Evolutionary conservation across 495 filamentous ascomycete genomes (phyloP), one percentile per base, ranked within the genome.

Genomic region (Penicillium waksmanii): DNA sequence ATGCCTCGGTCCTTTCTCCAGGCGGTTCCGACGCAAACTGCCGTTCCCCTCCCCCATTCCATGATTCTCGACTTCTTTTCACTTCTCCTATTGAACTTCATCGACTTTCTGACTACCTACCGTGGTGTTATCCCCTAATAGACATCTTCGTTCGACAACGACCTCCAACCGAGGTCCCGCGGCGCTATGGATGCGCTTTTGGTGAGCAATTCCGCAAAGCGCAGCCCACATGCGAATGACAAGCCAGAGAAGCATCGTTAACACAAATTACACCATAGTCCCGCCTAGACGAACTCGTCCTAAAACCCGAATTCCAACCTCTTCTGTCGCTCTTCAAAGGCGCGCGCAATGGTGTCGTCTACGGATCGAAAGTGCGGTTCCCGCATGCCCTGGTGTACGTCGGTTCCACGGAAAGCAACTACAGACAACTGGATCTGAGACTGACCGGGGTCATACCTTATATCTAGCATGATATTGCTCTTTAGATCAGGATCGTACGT

Each of bases 281-380:
- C 38, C 72, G 67, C 49, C 72, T 88, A 59, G 88, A 96, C 72
- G 77, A 81, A 53, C 79, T 94, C 49, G 76, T 96, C 57, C 87
- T 94, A 38, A 85, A 98, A 72, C 92, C 94, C 3, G 77, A 85
- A 60, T 88, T 96, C 73, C 89, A 91, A 56, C 91, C 92, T 64
- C 66, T 92, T 53, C 84, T 99, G 27, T 82, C 89, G 25, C 80
- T 99, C 63, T 58, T 94, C 67, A 99, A 99, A 80, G 91, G 84
- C 60, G 86, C 93, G 50, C 93, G 95, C 73, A 99, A 98, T 88
- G 95, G 95, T 73, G 86, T 92, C 61, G 91, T 97, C 58, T 99
- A 98, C 78, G 95, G 95, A 27, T 87, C 93, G 65, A 99, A 98
- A 85, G 91, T 99, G 73, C 93, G 95, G 62, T 97, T 98, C 80